These are phyloP conservation scores for Pyrenochaeta sp. DNA, from an alignment of 2,329 filamentous ascomycete genomes.

Conservation along the genomic window DNA sequence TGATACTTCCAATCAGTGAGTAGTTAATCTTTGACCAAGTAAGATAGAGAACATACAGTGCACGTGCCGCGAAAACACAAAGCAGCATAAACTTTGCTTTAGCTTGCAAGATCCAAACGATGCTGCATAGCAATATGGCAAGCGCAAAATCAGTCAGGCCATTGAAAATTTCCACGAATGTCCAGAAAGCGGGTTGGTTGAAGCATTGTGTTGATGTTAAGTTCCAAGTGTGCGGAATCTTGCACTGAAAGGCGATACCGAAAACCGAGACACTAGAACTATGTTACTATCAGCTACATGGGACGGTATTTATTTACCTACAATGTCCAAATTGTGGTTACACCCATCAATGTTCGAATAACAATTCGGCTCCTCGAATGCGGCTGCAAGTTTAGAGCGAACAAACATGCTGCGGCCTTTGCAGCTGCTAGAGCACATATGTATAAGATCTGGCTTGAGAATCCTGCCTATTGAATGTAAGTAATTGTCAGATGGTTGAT, in stretches of 20 bases:
- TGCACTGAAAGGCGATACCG: background rate
- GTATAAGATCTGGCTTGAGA: background rate
- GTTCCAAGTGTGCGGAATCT: background rate
- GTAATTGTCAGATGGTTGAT: background rate
- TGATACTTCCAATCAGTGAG: background rate
- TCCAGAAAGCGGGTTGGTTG: background rate
- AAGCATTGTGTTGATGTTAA: background rate
- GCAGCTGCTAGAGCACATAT: background rate
- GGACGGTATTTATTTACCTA: background rate
- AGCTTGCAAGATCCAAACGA: background rate
- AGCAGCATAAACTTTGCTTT: background rate
- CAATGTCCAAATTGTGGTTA: background rate
- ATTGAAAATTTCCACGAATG: background rate
- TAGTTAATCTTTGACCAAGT: background rate
- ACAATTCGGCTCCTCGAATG: background rate
- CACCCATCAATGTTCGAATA: background rate
- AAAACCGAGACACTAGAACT: background rate
- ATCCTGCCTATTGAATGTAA: background rate
- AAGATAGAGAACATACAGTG: background rate
- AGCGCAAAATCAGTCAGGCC: background rate
- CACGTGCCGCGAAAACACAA: background rate
- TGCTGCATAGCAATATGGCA: background rate
- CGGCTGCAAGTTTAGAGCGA: background rate
- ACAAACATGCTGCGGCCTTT: background rate
- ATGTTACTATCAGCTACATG: background rate